Evolutionary conservation across 1,139 yeast species (phyloP), one percentile per base, ranked within the genome.

Genomic region (Blastobotrys ciferrii): DNA sequence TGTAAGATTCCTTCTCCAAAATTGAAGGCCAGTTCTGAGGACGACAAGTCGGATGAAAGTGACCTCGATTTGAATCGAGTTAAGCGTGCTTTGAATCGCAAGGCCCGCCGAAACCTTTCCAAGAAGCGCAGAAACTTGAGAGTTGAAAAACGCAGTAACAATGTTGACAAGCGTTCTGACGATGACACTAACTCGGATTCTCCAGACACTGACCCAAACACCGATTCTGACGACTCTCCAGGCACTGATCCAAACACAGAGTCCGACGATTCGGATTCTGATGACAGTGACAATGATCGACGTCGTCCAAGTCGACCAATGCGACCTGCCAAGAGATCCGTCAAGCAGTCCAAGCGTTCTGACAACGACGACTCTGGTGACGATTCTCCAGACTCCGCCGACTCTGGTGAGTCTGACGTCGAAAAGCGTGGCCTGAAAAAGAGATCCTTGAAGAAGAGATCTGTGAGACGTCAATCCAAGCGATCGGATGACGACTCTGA

Each of bases 1-100:
- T 36, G 40, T 28, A 36, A 36, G 28, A 36, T 36, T 15, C 40
- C 40, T 6, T 36, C 40, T 36, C 40, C 40, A 9, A 36, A 36
- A 4, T 36, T 36, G 28, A 19, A 17, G 25, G 14, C 14, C n/a
- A 7, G 28, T 19, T 36, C 40, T n/a, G 40, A 19, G 13, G 28
- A 23, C 9, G 9, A 23, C 28, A 5, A 23, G 5, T 23, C 28
- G 5, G 40, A 36, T 36, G 40, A 36, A 36, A 36, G 40, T 19
- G 40, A 36, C 4, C 19, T 23, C 13, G 40, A 23, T 4, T 36
- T 36, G 28, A 36, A 18, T 13, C 11, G 40, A 18, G 40, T 36
- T 11, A 7, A 11, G 11, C 40, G 40, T 3, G 25, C 40, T 17
- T 5, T 33, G 11, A 13, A 17, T 17, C 13, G 19, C 11, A 36